phyloP scores from a whole-genome alignment of 441 rosid genomes.

The Pelargonium cotyledonis region DNA sequence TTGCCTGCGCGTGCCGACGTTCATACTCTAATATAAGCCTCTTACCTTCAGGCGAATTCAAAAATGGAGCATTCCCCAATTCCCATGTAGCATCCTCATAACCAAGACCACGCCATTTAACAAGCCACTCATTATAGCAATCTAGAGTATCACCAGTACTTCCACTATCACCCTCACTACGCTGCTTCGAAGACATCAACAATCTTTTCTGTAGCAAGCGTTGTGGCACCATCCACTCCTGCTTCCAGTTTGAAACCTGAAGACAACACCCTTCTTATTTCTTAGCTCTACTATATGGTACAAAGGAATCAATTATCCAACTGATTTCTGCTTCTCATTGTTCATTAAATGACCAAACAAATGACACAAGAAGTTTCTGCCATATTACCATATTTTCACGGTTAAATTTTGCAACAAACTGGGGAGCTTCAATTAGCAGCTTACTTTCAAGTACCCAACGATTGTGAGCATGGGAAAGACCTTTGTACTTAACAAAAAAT shows the following conservation, averaged over 20 bases:
- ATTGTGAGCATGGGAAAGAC: conserved; percentile 52
- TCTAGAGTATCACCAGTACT: conserved; percentile 11
- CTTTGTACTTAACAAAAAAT: conserved; percentile 42
- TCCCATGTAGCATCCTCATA: conserved; percentile 65
- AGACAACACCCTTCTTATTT: conserved; percentile 8
- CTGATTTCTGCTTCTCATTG: not conserved
- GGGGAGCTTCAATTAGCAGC: conserved; percentile 39
- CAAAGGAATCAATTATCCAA: not conserved
- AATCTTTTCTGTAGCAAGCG: conserved; percentile 41
- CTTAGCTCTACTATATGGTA: conserved; percentile 2
- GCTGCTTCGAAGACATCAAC: conserved; percentile 22
- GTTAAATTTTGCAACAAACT: conserved; percentile 39
- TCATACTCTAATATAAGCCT: conserved; percentile 43
- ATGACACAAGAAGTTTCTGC: not conserved
- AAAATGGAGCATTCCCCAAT: conserved; percentile 38
- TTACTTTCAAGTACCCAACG: conserved; percentile 39
- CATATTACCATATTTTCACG: conserved; percentile 34
- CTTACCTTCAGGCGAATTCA: conserved; percentile 32
- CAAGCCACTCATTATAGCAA: conserved; percentile 50
- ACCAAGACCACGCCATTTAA: conserved; percentile 57
- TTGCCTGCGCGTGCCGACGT: conserved; percentile 31
- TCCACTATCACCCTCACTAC: conserved; percentile 14
- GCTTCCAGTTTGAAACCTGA: conserved; percentile 39
- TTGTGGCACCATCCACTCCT: conserved; percentile 45
- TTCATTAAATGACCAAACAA: not conserved